Evolutionary conservation across 208 protist species (phyloP).

Genomic region (Vickermania spadyakhi): DNA sequence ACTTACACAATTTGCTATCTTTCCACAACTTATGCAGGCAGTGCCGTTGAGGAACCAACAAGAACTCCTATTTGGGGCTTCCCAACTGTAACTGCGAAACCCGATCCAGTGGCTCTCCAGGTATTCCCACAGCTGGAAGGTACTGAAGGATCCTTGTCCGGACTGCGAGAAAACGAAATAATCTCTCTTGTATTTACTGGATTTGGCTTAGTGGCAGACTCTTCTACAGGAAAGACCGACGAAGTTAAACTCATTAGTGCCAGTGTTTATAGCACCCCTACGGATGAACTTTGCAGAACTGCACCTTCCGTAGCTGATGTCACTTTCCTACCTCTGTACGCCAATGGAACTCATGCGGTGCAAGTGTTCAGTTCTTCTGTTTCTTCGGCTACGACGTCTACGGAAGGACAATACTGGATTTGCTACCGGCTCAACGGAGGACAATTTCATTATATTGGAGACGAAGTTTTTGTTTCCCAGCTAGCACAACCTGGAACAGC

Average conservation of each 20-base stretch:
- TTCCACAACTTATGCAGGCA: constrained; percentile 14
- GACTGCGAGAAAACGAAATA: constrained; percentile 24
- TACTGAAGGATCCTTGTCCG: not conserved
- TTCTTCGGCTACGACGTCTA: not conserved
- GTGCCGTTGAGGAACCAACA: constrained; percentile 21
- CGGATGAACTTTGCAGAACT: constrained; percentile 17
- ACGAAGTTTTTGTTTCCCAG: constrained; percentile 13
- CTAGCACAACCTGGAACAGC: constrained; percentile 35
- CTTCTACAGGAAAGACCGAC: constrained; percentile 19
- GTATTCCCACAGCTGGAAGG: constrained; percentile 16
- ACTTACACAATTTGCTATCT: constrained; percentile 68
- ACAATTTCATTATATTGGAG: constrained; percentile 58
- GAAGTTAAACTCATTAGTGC: constrained; percentile 52
- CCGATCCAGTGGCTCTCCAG: constrained; percentile 44
- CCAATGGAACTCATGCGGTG: constrained; percentile 65
- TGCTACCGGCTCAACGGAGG: constrained; percentile 87
- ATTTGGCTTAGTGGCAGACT: constrained; percentile 42
- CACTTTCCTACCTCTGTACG: constrained; percentile 32
- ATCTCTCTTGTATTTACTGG: constrained; percentile 64
- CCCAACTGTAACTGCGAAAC: constrained; percentile 24
- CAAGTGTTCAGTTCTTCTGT: constrained; percentile 18
- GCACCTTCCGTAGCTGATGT: constrained; percentile 8
- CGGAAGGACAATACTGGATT: constrained; percentile 33
- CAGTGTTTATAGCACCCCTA: constrained; percentile 5
- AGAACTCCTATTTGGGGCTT: constrained; percentile 62